Evolutionary conservation across 768 basidiomycete species (phyloP), one percentile per base, ranked within the genome.

Genomic region (Mycena indigotica): DNA sequence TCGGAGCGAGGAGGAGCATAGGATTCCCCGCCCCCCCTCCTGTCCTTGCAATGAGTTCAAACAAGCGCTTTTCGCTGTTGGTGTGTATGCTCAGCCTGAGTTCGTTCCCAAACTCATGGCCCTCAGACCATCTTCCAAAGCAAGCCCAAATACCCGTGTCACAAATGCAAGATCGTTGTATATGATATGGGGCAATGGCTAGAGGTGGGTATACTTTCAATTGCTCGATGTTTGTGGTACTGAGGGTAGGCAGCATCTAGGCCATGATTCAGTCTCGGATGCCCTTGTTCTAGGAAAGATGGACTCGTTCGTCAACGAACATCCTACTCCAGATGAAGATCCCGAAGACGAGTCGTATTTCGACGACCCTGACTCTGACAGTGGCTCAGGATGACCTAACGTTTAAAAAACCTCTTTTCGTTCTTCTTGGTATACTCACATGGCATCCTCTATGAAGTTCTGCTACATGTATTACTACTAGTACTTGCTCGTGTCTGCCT

Each of bases 231-330:
- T 5, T 1, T 28, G 39, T 5, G 53, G 38, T 6, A 24, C 41
- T 16, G 45, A 21, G 3, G 1, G 24, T 28, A 48, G n/a, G 23
- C 28, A 56, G 59, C 59, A 60, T 32, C 44, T 60, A 1, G 59
- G 59, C 25, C 59, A 60, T 41, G 59, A 60, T 17, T 45, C 54
- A 21, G 59, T 44, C 10, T 41, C 54, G n/a, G 59, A 60, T 24
- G 54, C 59, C 3, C 28, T 56, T 12, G 54, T 56, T 15, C 51
- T 60, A 5, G 15, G 49, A 26, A 52, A 51, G 28, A 60, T 49
- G 55, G 54, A 60, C 17, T 29, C 59, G 13, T 56, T 50, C 50
- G 59, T 60, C 6, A 60, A 60, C 54, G 59, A 60, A 46, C 44
- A 35, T 23, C 32, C 54, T 4, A 28, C 38, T 30, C 54, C 32